phyloP scores from a whole-genome alignment of 2,329 filamentous ascomycete species.

The Nemania sp. region DNA sequence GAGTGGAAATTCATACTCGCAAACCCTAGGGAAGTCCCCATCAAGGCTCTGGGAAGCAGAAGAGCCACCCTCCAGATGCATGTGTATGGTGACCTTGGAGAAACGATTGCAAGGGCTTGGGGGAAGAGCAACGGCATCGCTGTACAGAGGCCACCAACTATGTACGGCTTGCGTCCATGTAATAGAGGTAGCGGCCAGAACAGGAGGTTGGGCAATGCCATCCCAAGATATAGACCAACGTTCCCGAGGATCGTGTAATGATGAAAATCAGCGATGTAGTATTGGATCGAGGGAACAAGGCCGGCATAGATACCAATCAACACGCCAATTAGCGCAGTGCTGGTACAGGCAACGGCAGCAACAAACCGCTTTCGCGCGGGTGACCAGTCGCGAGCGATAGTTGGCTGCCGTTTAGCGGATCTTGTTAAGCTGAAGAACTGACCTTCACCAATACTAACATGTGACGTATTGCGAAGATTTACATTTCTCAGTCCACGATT shows the following conservation, averaged over 20 bases:
- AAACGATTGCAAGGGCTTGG: constrained; percentile 68
- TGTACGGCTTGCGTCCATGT: constrained; percentile 77
- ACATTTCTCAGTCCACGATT: constrained; percentile 37
- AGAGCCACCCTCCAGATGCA: constrained; percentile 62
- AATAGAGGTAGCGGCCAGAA: constrained; percentile 75
- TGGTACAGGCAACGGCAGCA: constrained; percentile 70
- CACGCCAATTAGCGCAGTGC: constrained; percentile 71
- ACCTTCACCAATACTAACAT: constrained; percentile 56
- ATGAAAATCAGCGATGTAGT: constrained; percentile 70
- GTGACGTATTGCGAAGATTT: constrained; percentile 54
- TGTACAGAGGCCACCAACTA: constrained; percentile 67
- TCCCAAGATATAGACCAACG: constrained; percentile 70
- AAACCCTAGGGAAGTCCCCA: constrained; percentile 72
- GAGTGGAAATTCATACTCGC: constrained; percentile 77
- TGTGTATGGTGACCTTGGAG: constrained; percentile 58
- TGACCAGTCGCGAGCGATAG: constrained; percentile 74
- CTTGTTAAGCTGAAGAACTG: constrained; percentile 56
- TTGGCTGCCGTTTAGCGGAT: constrained; percentile 63
- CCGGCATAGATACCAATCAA: constrained; percentile 77
- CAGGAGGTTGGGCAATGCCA: constrained; percentile 70
- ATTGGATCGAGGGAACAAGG: constrained; percentile 77
- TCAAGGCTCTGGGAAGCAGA: constrained; percentile 64
- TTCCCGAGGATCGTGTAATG: constrained; percentile 74
- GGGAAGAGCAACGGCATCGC: constrained; percentile 76
- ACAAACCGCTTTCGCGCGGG: constrained; percentile 67